These are phyloP conservation scores for Trametes sp. DNA, from an alignment of 1,284 basidiomycete genomes.

Conservation along the genomic window DNA sequence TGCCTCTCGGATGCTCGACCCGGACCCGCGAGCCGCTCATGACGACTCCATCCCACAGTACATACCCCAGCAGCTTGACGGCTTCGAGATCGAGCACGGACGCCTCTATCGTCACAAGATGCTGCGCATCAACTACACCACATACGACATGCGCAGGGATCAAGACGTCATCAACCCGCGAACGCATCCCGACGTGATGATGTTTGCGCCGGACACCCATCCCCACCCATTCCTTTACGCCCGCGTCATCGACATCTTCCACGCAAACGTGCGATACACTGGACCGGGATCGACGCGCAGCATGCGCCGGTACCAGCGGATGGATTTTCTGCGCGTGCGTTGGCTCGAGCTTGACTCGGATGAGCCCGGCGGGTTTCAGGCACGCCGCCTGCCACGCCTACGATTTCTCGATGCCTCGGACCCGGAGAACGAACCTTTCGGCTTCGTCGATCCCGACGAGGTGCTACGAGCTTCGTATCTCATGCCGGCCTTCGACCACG, in stretches of 20 bases:
- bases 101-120: constrained; percentile 42
- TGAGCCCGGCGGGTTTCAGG: constrained; percentile 29
- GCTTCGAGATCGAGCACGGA: constrained; percentile 35
- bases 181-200: constrained; percentile 46
- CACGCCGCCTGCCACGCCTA: constrained; percentile 40
- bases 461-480: constrained; percentile 47
- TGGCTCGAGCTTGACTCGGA: constrained; percentile 42
- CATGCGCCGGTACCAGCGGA: constrained; percentile 14
- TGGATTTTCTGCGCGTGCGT: constrained; percentile 48
- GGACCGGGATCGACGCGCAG: not conserved
- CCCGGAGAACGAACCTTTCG: constrained; percentile 40
- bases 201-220: constrained; percentile 36
- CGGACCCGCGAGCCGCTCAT: constrained; percentile 4
- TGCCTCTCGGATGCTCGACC: constrained; percentile 24
- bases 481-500: constrained; percentile 43
- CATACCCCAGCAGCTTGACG: constrained; percentile 20
- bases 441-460: constrained; percentile 48
- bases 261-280: constrained; percentile 29
- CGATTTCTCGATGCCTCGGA: constrained; percentile 42
- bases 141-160: constrained; percentile 48
- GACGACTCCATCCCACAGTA: constrained; percentile 24
- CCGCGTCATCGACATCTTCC: constrained; percentile 34
- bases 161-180: constrained; percentile 50
- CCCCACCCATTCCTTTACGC: constrained; percentile 37
- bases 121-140: constrained; percentile 51